phyloP scores from a whole-genome alignment of 2,329 filamentous ascomycete species.

The Ceratocystis diversiconidia region DNA sequence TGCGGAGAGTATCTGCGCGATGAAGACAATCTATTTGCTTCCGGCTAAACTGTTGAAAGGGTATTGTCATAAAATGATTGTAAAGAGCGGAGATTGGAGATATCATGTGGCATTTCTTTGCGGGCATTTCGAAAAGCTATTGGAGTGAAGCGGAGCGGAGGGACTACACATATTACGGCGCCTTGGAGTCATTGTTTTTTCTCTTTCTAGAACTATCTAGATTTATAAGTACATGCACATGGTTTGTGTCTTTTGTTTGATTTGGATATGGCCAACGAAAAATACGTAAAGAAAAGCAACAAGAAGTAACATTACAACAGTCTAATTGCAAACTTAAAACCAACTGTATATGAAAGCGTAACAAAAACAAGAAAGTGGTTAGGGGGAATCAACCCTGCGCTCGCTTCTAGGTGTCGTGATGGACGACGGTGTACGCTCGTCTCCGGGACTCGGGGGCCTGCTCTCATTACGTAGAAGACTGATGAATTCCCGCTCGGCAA shows the following conservation, averaged over 20 bases:
- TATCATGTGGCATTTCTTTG: slow-evolving; percentile 16
- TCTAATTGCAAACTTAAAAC: neutral
- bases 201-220: slow-evolving; percentile 13
- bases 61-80: neutral
- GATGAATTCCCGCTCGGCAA: slow-evolving; percentile 77
- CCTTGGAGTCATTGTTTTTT: slow-evolving; percentile 17
- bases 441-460: slow-evolving; percentile 28
- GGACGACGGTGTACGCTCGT: neutral
- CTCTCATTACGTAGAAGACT: slow-evolving; percentile 51
- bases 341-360: neutral
- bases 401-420: slow-evolving; percentile 2
- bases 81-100: neutral
- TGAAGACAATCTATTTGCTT: slow-evolving; percentile 50
- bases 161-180: slow-evolving; percentile 17
- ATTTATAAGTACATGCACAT: slow-evolving; percentile 13
- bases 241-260: slow-evolving; percentile 6
- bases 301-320: neutral
- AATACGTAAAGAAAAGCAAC: neutral
- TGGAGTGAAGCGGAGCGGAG: slow-evolving; percentile 7
- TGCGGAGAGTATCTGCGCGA: slow-evolving; percentile 90
- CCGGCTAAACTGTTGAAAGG: slow-evolving; percentile 27
- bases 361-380: neutral
- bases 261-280: neutral
- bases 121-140: slow-evolving; percentile 16
- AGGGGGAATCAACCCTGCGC: neutral